Base-by-base conservation (phyloP, 176 grass and related monocot genomes). In the Pontederia crassipes region DNA sequence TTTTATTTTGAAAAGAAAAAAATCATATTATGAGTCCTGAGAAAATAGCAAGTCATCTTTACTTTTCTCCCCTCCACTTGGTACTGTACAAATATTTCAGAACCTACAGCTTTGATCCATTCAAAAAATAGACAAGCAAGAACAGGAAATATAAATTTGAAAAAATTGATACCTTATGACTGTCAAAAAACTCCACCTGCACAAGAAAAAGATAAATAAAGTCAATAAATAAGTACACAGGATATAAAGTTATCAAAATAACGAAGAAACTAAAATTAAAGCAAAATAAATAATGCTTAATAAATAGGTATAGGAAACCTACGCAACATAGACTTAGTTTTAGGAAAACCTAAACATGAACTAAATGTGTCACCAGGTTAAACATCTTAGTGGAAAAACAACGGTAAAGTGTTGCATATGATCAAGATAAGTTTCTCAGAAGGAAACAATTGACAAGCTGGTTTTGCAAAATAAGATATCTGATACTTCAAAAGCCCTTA, bases 141-240 rank as follows among this genome's bases (percentile, higher is more conserved):
- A 35, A 11, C 11, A 55, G 27, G 2, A 17, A 32, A 54, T 2
- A 40, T 0, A 40, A 55, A 10, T 49, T 14, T 58, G n/a, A 27
- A 47, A 55, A 35, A 35, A 35, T 4, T 40, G 8, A 46, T 90
- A 96, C 91, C 91, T 96, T 96, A 69, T 90, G 70, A 48, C 78
- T 86, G 75, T 96, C 91, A 52, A 96, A 96, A 76, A 96, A 96
- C 62, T 90, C 83, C 78, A 96, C 82, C 91, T 96, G 83, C 64
- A 85, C 68, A 75, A 83, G 29, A 45, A 58, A 35, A 61, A 56
- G 29, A 35, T 35, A 35, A 35, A 35, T 35, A 59, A 32, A 32
- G n/a, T n/a, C 51, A 61, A 5, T 68, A 53, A 46, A 12, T 24
- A 29, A 73, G 72, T 83, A 52, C 45, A 71, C 12, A 35, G 46